Evolutionary conservation across 495 filamentous ascomycete species (phyloP).

Genomic region (Echria macrotheca): DNA sequence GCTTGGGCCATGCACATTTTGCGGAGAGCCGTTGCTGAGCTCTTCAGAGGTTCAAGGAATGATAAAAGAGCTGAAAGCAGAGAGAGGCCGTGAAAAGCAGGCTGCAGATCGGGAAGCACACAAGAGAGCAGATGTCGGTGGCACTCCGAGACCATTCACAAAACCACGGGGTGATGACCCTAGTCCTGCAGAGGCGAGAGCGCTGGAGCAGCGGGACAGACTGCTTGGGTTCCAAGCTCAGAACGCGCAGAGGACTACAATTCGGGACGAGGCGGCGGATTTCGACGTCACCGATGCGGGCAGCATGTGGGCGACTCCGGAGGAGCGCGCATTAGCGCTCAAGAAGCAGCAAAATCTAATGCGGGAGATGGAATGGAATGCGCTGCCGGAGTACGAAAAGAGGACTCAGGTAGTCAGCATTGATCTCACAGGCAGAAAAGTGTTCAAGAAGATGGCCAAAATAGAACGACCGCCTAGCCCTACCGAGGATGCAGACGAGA

Average conservation of each 20-base stretch:
- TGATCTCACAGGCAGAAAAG: constrained; percentile 71
- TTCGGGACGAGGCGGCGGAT: constrained; percentile 90
- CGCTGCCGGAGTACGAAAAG: constrained; percentile 90
- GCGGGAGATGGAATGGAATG: constrained; percentile 84
- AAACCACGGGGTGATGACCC: constrained; percentile 33
- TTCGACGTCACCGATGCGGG: constrained; percentile 70
- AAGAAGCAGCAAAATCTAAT: constrained; percentile 87
- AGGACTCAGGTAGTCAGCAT: constrained; percentile 79
- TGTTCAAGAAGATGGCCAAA: constrained; percentile 66
- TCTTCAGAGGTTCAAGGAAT: constrained; percentile 71
- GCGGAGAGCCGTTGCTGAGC: constrained; percentile 65
- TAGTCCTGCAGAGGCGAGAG: constrained; percentile 46
- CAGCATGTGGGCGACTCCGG: constrained; percentile 82
- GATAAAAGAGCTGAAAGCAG: constrained; percentile 78
- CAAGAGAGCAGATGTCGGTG: constrained; percentile 57
- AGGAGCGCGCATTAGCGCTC: constrained; percentile 78
- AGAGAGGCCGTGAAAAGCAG: constrained; percentile 81
- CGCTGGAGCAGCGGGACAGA: constrained; percentile 74
- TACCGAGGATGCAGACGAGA: constrained; percentile 23
- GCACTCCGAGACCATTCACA: constrained; percentile 43
- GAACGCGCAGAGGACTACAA: constrained; percentile 79
- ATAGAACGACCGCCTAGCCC: constrained; percentile 48
- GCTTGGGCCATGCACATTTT: constrained; percentile 92
- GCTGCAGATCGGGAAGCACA: constrained; percentile 66
- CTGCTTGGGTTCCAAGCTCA: constrained; percentile 80